Evolutionary conservation across 164 flowering plant genomes (phyloP).

Genomic region (Tinospora cordifolia): DNA sequence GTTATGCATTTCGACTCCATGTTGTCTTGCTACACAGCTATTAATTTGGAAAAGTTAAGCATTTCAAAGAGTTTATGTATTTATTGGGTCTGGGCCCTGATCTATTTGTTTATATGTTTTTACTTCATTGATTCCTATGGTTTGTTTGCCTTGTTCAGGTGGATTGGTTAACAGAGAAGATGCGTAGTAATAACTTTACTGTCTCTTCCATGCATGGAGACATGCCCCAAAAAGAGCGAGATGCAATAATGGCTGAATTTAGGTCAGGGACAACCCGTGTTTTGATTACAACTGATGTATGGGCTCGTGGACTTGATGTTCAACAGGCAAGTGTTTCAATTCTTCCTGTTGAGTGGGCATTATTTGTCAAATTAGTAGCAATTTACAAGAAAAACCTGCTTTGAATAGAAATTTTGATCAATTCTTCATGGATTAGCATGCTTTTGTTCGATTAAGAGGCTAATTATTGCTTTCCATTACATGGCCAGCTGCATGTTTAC

Average conservation of each 20-base stretch:
- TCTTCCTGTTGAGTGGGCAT: background rate
- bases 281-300: conserved; percentile 89
- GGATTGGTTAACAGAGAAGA: conserved; percentile 81
- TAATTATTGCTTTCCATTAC: no score
- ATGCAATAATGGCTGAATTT: conserved; percentile 84
- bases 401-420: background rate
- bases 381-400: no score
- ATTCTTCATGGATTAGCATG: background rate
- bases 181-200: conserved; percentile 70
- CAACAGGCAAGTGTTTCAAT: conserved; percentile 60
- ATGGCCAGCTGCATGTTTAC: no score
- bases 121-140: background rate
- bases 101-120: background rate
- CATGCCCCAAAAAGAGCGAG: conserved; percentile 97
- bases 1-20: no score
- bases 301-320: conserved; percentile 98
- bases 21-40: no score
- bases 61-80: background rate
- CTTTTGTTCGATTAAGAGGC: no score
- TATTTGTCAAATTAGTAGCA: no score
- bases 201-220: conserved; percentile 96
- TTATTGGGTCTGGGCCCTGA: background rate
- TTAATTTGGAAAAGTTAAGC: no score
- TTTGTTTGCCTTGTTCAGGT: conserved; percentile 34
- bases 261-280: conserved; percentile 75